phyloP scores from a whole-genome alignment of 768 basidiomycete genomes.

The Holtermannia corniformis region DNA sequence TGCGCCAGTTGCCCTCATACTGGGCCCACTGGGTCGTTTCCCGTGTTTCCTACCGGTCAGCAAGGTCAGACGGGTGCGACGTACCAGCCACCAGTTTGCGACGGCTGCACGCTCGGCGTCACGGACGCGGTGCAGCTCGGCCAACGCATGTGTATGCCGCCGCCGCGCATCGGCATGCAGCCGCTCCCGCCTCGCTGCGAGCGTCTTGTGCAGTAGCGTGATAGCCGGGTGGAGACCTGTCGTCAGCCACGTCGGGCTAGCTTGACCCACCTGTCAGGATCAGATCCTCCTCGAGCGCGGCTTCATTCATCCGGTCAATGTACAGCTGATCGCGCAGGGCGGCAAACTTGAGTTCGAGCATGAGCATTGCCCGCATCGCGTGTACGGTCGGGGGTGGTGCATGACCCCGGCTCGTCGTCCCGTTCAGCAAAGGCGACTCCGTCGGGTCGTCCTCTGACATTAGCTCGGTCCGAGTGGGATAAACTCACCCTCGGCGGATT shows the following conservation, averaged over 20 bases:
- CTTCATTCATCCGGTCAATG: conserved; percentile 84
- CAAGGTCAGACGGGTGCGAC: conserved; percentile 21
- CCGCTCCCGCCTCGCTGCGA: conserved; percentile 67
- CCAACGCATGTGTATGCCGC: conserved; percentile 60
- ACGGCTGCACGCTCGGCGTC: conserved; percentile 63
- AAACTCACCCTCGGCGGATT: not conserved
- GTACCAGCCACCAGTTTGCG: conserved; percentile 88
- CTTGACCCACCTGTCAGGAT: conserved; percentile 58
- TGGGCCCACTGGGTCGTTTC: conserved; percentile 75
- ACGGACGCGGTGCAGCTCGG: conserved; percentile 54
- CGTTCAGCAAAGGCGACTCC: conserved; percentile 50
- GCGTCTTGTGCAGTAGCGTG: conserved; percentile 65
- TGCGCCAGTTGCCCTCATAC: conserved; percentile 81
- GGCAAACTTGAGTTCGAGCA: conserved; percentile 89
- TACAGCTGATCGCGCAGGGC: conserved; percentile 75
- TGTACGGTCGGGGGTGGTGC: conserved; percentile 46
- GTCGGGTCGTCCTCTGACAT: conserved; percentile 1
- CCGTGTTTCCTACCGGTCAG: conserved; percentile 52
- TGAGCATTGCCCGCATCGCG: conserved; percentile 75
- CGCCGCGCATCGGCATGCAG: conserved; percentile 69
- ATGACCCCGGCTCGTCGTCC: conserved; percentile 43
- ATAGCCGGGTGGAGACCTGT: conserved; percentile 79
- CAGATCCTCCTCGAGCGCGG: conserved; percentile 78
- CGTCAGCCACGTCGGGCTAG: not conserved
- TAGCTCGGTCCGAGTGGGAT: not conserved